A percentile compares a stretch with the other conserved stretches of the same genome.
These are phyloP conservation scores for Seiridium cupressi DNA, from an alignment of 2,329 filamentous ascomycete genomes.

Conservation along the genomic window DNA sequence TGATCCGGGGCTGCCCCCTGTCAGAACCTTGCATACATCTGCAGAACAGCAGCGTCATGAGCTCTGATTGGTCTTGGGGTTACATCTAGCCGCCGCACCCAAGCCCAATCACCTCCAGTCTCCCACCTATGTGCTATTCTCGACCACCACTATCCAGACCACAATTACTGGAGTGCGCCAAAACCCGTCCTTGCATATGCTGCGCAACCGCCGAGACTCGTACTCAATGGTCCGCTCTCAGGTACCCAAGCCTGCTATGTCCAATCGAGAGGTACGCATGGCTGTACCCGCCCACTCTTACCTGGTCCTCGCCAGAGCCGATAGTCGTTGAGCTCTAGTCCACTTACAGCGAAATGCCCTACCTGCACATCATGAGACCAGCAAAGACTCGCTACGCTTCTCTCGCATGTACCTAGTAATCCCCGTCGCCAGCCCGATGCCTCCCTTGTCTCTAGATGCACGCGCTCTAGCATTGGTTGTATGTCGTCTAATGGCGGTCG, in stretches of 20 bases:
- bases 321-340: conserved; percentile 15
- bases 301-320: conserved; percentile 13
- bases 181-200: conserved; percentile 18
- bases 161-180: conserved; percentile 18
- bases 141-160: conserved; percentile 14
- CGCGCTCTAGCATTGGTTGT: conserved; percentile 4
- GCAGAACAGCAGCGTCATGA: neutral
- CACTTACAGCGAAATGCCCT: conserved; percentile 17
- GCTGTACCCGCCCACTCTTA: conserved; percentile 13
- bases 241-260: conserved; percentile 9
- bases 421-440: neutral
- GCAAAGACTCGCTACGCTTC: conserved; percentile 18
- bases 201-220: conserved; percentile 19
- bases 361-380: conserved; percentile 27
- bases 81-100: conserved; percentile 26
- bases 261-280: conserved; percentile 21
- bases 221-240: conserved; percentile 13
- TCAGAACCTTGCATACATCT: conserved; percentile 1
- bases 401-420: conserved; percentile 7
- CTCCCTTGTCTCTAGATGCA: conserved; percentile 8
- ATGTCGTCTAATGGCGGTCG: conserved; percentile 6
- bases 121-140: conserved; percentile 19
- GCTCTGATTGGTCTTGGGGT: conserved; percentile 22
- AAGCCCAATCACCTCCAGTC: conserved; percentile 23
- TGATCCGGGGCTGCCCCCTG: conserved; percentile 1